A percentile compares a stretch with the other conserved stretches of the same genome.
Evolutionary conservation across 192 early-diverging fungal genomes (phyloP).

Genomic region (Geosiphon pyriformis): DNA sequence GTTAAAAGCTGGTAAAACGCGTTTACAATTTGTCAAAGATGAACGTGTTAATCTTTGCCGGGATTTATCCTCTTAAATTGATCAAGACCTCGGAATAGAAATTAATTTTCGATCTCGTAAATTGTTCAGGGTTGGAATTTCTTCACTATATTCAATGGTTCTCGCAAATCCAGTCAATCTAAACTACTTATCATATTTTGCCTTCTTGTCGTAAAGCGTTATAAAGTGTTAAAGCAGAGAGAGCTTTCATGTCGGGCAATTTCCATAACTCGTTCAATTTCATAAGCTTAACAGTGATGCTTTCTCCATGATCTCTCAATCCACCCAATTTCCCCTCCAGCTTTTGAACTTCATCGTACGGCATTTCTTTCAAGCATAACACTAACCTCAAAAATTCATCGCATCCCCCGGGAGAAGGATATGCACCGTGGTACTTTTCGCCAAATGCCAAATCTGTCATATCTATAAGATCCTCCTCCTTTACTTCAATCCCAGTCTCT

Average conservation of each 20-base stretch:
- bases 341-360: constrained; percentile 41
- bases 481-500: constrained; percentile 70
- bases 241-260: constrained; percentile 62
- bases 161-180: no score
- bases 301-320: constrained; percentile 69
- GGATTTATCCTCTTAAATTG: no score
- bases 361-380: constrained; percentile 59
- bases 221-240: constrained; percentile 61
- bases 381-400: constrained; percentile 75
- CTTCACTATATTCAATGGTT: no score
- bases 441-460: constrained; percentile 55
- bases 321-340: constrained; percentile 65
- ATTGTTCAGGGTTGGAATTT: no score
- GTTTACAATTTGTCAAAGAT: no score
- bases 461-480: constrained; percentile 57
- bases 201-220: constrained; percentile 39
- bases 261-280: constrained; percentile 60
- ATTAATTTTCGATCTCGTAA: no score
- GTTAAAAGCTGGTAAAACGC: no score
- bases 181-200: no score
- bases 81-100: no score
- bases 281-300: constrained; percentile 64
- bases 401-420: constrained; percentile 74
- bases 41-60: no score
- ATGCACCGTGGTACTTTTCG: constrained; percentile 44